Evolutionary conservation across 2,329 filamentous ascomycete species (phyloP).

Genomic region (Apiospora malaysiana): DNA sequence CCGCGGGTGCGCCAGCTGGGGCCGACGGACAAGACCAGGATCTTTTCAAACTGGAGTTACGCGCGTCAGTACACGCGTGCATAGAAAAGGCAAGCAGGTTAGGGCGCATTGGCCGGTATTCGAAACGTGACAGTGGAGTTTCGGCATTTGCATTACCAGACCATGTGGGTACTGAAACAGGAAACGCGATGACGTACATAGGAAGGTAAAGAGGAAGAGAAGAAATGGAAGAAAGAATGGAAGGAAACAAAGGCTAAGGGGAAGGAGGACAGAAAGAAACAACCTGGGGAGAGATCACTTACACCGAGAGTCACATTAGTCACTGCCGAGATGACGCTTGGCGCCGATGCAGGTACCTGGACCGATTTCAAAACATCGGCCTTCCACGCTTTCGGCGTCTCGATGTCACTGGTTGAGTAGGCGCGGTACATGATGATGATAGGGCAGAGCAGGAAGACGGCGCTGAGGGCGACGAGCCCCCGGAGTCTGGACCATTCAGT

Average conservation of each 20-base stretch:
- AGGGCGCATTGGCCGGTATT: background rate
- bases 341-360: background rate
- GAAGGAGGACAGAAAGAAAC: background rate
- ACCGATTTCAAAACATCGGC: background rate
- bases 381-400: background rate
- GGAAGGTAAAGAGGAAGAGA: background rate
- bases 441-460: background rate
- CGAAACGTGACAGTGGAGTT: background rate
- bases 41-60: constrained; percentile 32
- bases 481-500: background rate
- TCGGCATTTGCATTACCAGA: background rate
- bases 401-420: constrained; percentile 4
- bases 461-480: constrained; percentile 1
- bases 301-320: constrained; percentile 20
- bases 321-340: background rate
- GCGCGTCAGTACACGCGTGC: background rate
- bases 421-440: background rate
- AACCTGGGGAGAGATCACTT: background rate
- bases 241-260: too few relatives aligned
- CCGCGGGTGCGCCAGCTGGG: constrained; percentile 45
- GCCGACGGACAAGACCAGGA: constrained; percentile 40
- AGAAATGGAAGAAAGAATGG: background rate
- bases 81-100: background rate
- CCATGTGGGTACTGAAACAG: background rate
- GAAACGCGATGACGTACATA: background rate